These are phyloP conservation scores for Onygenales sp. DNA, from an alignment of 2,329 filamentous ascomycete species.

Conservation along the genomic window DNA sequence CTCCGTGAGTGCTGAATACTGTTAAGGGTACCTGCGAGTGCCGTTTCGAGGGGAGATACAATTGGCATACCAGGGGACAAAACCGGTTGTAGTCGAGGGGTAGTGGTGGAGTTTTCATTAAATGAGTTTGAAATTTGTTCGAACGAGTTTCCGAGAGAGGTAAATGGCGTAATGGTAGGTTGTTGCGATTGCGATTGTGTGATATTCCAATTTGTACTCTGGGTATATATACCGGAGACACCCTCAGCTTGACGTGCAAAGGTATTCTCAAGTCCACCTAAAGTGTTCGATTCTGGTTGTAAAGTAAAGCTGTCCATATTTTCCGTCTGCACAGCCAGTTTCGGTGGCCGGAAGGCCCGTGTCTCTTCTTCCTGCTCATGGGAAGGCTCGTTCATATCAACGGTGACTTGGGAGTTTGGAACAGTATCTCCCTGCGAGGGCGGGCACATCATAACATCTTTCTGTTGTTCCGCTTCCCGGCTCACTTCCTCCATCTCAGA, in stretches of 20 bases:
- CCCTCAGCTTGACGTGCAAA: background rate
- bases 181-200: background rate
- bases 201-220: background rate
- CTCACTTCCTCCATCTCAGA: slow-evolving; percentile 4
- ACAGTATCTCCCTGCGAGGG: slow-evolving; percentile 9
- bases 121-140: background rate
- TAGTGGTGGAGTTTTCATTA: slow-evolving; percentile 16
- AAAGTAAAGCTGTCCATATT: slow-evolving; percentile 1
- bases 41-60: slow-evolving; percentile 28
- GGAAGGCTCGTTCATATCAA: background rate
- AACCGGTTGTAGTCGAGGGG: slow-evolving; percentile 29
- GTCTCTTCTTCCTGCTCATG: background rate
- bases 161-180: background rate
- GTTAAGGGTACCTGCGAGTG: background rate
- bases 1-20: background rate
- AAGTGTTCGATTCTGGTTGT: background rate
- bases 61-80: slow-evolving; percentile 30
- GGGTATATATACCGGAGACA: background rate
- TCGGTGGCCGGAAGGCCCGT: background rate
- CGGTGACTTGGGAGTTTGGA: background rate
- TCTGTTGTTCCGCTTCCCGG: background rate
- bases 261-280: background rate
- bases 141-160: background rate
- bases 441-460: slow-evolving; percentile 6
- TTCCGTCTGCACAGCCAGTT: slow-evolving; percentile 1